A percentile compares a stretch with the other conserved stretches of the same genome.
These are phyloP conservation scores for Fonsecaea pedrosoi DNA, from an alignment of 2,329 filamentous ascomycete species.

Conservation along the genomic window DNA sequence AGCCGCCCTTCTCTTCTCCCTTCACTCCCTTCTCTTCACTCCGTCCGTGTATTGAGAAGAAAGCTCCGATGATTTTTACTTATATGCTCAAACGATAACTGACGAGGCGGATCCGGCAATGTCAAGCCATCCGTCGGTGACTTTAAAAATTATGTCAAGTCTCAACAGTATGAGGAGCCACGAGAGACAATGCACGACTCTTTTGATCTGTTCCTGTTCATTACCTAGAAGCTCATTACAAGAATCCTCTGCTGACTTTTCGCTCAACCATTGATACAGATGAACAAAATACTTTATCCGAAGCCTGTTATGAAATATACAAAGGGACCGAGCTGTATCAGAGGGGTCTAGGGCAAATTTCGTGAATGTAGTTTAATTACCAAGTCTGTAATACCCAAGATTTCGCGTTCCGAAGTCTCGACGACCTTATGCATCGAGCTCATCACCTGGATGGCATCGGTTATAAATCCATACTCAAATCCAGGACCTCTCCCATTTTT, in stretches of 20 bases:
- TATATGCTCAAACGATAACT: slow-evolving; percentile 37
- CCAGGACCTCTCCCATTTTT: background rate
- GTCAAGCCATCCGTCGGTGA: slow-evolving; percentile 37
- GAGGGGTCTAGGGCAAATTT: background rate
- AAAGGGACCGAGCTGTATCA: background rate
- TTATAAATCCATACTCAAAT: slow-evolving; percentile 5
- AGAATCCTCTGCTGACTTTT: background rate
- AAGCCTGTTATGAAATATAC: background rate
- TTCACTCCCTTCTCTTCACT: background rate
- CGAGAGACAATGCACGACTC: background rate
- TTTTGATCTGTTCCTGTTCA: background rate
- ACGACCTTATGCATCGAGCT: slow-evolving; percentile 17
- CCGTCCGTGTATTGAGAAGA: too few relatives aligned
- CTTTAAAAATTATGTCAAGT: slow-evolving; percentile 37
- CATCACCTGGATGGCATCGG: slow-evolving; percentile 36
- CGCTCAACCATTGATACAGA: background rate
- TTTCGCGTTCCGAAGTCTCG: slow-evolving; percentile 1
- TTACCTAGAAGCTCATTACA: background rate
- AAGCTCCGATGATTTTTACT: slow-evolving; percentile 34
- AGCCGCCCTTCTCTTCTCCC: background rate
- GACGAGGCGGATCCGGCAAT: slow-evolving; percentile 34
- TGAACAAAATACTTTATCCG: background rate
- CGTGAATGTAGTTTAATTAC: slow-evolving; percentile 9
- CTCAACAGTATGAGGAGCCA: slow-evolving; percentile 38
- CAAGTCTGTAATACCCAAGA: slow-evolving; percentile 18